Evolutionary conservation across 305 asterid genomes (phyloP).

Genomic region (Coffea humblotiana): DNA sequence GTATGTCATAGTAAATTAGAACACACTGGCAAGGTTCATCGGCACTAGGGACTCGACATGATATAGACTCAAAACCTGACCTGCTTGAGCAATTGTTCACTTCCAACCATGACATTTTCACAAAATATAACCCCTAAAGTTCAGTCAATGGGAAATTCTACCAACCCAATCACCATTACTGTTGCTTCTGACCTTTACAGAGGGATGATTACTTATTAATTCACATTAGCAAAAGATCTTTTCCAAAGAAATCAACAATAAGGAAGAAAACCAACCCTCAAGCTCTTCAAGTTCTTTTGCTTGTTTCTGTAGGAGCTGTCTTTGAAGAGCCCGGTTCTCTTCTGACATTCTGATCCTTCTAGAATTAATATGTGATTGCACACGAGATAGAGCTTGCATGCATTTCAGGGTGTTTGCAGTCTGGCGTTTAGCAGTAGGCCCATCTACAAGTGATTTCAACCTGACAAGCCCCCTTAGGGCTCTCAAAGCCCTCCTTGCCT

Average conservation of each 20-base stretch:
- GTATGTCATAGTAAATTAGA: background rate
- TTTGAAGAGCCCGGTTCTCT: slow-evolving; percentile 46
- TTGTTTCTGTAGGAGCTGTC: slow-evolving; percentile 47
- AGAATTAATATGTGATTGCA: slow-evolving; percentile 84
- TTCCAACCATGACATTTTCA: background rate
- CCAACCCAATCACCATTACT: background rate
- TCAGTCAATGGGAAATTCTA: background rate
- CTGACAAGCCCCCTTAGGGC: slow-evolving; percentile 96
- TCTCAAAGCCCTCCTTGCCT: slow-evolving; percentile 93
- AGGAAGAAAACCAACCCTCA: slow-evolving; percentile 34
- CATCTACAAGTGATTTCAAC: slow-evolving; percentile 80
- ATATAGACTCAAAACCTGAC: background rate
- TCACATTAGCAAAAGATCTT: background rate
- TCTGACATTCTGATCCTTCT: slow-evolving; percentile 61
- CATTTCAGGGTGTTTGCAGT: slow-evolving; percentile 82
- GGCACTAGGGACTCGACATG: background rate
- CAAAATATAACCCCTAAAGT: background rate
- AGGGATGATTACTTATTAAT: background rate
- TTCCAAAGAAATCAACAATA: slow-evolving; percentile 2
- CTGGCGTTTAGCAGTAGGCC: slow-evolving; percentile 83
- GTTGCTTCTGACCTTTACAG: background rate
- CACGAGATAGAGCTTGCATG: slow-evolving; percentile 88
- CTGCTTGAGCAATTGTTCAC: background rate
- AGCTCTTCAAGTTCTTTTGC: slow-evolving; percentile 47
- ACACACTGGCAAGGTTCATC: background rate